Percentiles rank a stretch among this genome's conserved stretches.
These are phyloP conservation scores for Zoysia pacifica DNA, from an alignment of 176 grass and related monocot species.

Conservation along the genomic window DNA sequence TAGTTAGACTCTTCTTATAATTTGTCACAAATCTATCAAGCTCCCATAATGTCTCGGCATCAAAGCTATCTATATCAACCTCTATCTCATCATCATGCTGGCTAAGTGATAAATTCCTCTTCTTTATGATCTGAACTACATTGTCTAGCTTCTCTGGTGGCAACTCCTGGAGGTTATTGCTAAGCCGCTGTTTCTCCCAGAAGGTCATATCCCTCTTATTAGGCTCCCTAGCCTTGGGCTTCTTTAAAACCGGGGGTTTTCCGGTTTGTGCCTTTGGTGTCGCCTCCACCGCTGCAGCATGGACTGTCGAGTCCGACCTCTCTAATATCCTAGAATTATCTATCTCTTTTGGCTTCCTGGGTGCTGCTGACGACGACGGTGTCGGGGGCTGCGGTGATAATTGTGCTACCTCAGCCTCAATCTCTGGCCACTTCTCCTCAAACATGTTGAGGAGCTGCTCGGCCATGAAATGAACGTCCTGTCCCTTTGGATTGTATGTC, in stretches of 20 bases:
- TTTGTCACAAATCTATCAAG: conserved; percentile 83
- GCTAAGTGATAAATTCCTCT: conserved; percentile 64
- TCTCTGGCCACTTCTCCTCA: conserved; percentile 61
- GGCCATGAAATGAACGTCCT: conserved; percentile 73
- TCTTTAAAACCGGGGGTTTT: conserved; percentile 63
- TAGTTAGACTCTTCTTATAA: conserved; percentile 77
- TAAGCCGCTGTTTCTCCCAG: conserved; percentile 59
- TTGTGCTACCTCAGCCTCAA: conserved; percentile 61
- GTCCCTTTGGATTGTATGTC: conserved; percentile 78
- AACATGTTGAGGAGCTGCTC: conserved; percentile 69
- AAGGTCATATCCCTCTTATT: conserved; percentile 94
- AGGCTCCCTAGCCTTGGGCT: conserved; percentile 76
- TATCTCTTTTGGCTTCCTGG: conserved; percentile 55
- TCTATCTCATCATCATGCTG: conserved; percentile 91
- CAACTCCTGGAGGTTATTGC: conserved; percentile 57
- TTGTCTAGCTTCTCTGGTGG: conserved; percentile 73
- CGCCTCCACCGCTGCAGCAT: conserved; percentile 43
- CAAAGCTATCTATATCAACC: conserved; percentile 88
- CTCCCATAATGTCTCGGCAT: conserved; percentile 85
- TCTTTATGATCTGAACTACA: conserved; percentile 89
- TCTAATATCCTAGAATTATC: conserved; percentile 58
- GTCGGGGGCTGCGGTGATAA: conserved; percentile 50
- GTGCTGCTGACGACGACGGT: conserved; percentile 43
- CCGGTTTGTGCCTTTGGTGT: conserved; percentile 52
- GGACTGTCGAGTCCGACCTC: conserved; percentile 70